Evolutionary conservation across 345 rosid genomes (phyloP), one percentile per base, ranked within the genome.

Genomic region (Brassica juncea): DNA sequence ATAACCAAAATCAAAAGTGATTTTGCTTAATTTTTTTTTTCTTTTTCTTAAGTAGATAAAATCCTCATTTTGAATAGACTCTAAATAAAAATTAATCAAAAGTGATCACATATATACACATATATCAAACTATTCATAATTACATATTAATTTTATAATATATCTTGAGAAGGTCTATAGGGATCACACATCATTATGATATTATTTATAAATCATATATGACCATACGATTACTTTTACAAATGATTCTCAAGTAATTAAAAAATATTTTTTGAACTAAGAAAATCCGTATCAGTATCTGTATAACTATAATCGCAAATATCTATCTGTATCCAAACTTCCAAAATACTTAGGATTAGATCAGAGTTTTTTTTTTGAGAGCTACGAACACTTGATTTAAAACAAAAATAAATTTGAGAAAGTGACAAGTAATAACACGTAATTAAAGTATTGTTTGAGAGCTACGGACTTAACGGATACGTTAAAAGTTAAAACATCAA

Each of bases 401-500:
- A 39, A 39, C 10, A 39, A 8, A 14, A 1, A 27, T 70, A 42
- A 34, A 34, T 34, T 34, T 30, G 2, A 19, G 19, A 19, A 19
- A 19, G 19, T 0, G 19, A 19, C 19, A 19, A 19, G 19, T 19
- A 19, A 19, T 19, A 19, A 19, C 71, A 71, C 72, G 76, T 72
- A 78, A 67, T 67, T 59, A 79, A 72, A 79, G 68, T 65, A 65
- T 39, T 16, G 71, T 55, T 25, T 34, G 42, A 52, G 72, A 78
- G 11, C 3, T 37, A 65, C 76, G 73, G 72, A 72, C 68, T 78
- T 72, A 72, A 67, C 82, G 77, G 64, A 79, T 68, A 79, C 78
- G 78, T 68, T 19, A 19, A 19, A 19, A 19, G 78, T 68, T 19
- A 19, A 19, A 19, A 19, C 19, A 19, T 19, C 19, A 19, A 19